Percentiles rank a stretch among this genome's conserved stretches.
These are phyloP conservation scores for Wickerhamiella shivajii DNA, from an alignment of 805 yeast genomes.

Conservation along the genomic window DNA sequence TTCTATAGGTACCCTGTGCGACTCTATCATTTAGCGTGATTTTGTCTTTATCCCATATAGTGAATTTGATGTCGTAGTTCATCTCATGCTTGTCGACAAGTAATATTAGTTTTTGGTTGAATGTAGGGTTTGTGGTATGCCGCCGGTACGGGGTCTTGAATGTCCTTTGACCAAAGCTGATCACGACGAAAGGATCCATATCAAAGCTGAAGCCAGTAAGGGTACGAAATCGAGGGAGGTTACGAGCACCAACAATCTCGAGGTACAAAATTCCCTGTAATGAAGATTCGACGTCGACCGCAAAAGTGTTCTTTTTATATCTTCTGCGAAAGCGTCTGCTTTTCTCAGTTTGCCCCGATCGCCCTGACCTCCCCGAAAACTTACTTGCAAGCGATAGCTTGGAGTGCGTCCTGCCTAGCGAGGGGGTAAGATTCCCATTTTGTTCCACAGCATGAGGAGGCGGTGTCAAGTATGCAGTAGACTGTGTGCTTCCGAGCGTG, in stretches of 20 bases:
- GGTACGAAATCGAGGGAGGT: constrained; percentile 63
- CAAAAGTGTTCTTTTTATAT: constrained; percentile 7
- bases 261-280: constrained; percentile 56
- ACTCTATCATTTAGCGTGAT: constrained; percentile 74
- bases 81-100: constrained; percentile 56
- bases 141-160: constrained; percentile 73
- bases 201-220: constrained; percentile 67
- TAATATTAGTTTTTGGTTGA: constrained; percentile 65
- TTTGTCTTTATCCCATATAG: constrained; percentile 71
- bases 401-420: neutral
- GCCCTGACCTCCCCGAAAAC: too few relatives aligned
- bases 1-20: constrained; percentile 46
- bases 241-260: constrained; percentile 59
- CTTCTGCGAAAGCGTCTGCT: too few relatives aligned
- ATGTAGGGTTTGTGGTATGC: constrained; percentile 71
- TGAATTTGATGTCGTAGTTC: constrained; percentile 50
- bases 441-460: neutral
- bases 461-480: neutral
- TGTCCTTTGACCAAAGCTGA: constrained; percentile 77
- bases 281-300: constrained; percentile 17
- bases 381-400: neutral
- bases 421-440: neutral
- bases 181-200: constrained; percentile 93
- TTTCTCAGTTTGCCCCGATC: too few relatives aligned
- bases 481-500: neutral